Conservation (phyloP, 2,329 filamentous ascomycete genomes). For the Ascochyta fabae region DNA sequence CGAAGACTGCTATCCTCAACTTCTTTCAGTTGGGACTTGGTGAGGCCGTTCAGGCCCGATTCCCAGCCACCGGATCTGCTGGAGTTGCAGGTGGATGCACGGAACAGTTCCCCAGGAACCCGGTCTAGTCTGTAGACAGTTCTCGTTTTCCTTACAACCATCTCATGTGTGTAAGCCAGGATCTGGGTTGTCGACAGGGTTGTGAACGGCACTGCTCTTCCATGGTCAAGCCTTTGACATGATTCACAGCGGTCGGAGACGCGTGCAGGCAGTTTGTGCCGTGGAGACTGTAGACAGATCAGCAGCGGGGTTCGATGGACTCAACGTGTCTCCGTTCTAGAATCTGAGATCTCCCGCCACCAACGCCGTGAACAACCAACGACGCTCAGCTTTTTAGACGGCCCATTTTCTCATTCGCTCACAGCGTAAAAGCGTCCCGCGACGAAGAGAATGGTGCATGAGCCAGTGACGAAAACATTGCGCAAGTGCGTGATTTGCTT, state of each 20-base stretch:
- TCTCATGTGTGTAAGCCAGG: constrained; percentile 1
- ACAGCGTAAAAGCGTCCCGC: constrained; percentile 1
- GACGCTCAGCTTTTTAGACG: neutral
- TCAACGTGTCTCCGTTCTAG: constrained; percentile 9
- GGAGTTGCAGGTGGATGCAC: constrained; percentile 4
- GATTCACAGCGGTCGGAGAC: constrained; percentile 1
- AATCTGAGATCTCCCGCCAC: constrained; percentile 1
- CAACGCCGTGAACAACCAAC: constrained; percentile 3
- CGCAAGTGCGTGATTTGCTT: constrained; percentile 7
- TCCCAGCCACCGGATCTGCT: neutral
- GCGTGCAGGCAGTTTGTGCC: constrained; percentile 2
- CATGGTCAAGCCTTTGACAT: constrained; percentile 15
- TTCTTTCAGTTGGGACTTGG: neutral
- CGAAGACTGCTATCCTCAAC: neutral
- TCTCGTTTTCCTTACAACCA: constrained; percentile 14
- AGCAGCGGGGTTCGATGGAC: constrained; percentile 3
- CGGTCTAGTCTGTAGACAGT: constrained; percentile 16
- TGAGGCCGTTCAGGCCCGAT: constrained; percentile 6
- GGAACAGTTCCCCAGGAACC: constrained; percentile 9
- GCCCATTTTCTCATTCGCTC: constrained; percentile 9
- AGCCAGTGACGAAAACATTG: constrained; percentile 14
- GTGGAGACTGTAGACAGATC: constrained; percentile 1
- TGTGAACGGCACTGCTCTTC: constrained; percentile 2
- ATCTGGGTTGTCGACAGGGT: constrained; percentile 4
- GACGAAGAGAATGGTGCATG: neutral